Conservation (phyloP, 768 basidiomycete genomes). For the Auricularia heimuer region DNA sequence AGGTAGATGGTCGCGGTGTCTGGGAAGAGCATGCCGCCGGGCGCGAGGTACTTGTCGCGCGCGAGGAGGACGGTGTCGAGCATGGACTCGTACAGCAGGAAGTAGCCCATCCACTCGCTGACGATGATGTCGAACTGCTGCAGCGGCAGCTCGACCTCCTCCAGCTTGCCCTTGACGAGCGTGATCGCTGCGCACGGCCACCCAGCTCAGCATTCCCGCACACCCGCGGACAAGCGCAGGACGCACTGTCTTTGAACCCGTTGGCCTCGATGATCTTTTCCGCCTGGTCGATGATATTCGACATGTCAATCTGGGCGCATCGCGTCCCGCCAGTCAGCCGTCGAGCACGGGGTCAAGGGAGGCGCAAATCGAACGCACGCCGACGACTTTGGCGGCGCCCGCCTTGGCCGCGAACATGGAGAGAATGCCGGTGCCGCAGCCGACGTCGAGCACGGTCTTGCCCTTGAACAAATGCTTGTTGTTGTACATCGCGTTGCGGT, state of each 20-base stretch:
- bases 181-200: constrained; percentile 57
- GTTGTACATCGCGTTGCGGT: constrained; percentile 89
- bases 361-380: constrained; percentile 40
- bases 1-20: constrained; percentile 87
- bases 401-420: constrained; percentile 98
- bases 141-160: constrained; percentile 82
- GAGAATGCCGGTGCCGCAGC: constrained; percentile 95
- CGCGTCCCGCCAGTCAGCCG: not conserved
- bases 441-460: constrained; percentile 95
- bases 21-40: constrained; percentile 88
- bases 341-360: constrained; percentile 1
- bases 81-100: constrained; percentile 98
- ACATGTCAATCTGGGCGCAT: constrained; percentile 85
- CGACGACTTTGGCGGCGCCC: constrained; percentile 88
- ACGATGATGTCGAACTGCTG: constrained; percentile 96
- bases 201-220: not conserved
- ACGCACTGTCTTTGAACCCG: constrained; percentile 88
- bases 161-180: constrained; percentile 95
- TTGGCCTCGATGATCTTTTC: constrained; percentile 94
- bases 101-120: constrained; percentile 99
- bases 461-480: constrained; percentile 93
- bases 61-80: constrained; percentile 95
- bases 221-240: not conserved
- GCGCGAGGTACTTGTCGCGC: constrained; percentile 91
- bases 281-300: constrained; percentile 99